Evolutionary conservation across 2,329 filamentous ascomycete genomes (phyloP), one percentile per base, ranked within the genome.

Genomic region (Claviceps humidiphila): DNA sequence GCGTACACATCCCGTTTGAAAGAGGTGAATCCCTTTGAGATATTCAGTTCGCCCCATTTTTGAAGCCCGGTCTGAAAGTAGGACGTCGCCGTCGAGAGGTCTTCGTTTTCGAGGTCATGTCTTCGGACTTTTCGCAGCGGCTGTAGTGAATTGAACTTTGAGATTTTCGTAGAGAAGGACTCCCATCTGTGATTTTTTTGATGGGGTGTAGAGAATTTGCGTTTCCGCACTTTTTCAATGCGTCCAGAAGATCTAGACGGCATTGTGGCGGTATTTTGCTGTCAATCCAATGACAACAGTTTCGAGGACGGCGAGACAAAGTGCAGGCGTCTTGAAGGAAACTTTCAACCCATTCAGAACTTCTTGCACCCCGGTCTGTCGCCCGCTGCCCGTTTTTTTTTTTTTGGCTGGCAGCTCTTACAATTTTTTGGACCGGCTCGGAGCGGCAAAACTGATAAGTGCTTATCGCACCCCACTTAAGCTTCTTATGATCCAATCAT

Each of bases 21-120:
- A 43, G 75, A 73, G 48, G 81, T 80, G 63, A 95, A 98, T 39
- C 76, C 79, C 57, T 85, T 83, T 16, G 91, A 89, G 56, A 96
- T 75, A 69, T 97, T 97, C 67, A 95, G 79, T 61, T 97, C 93
- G 51, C 78, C 74, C 93, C 93, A 98, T 77, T 87, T 87, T 57
- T 89, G 82, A 57, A 97, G 73, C 1, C 88, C 83, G 46, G 82
- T 82, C 60, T 83, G 81, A 60, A 98, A 89, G 69, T 95, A 93
- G 20, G 91, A 96, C n/a, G 86, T 86, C 30, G 82, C 80, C 22
- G 83, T 76, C 55, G 83, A 80, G 62, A 84, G 75, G 67, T 90
- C 84, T 73, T 87, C 84, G 63, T 84, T 81, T 56, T 90, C 85
- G 71, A 93, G 82, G 62, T 87, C 83, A 71, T 94, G 80, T 66